Percentiles rank a stretch among this genome's conserved stretches.
These are phyloP conservation scores for Thermothelomyces thermophilus DNA, from an alignment of 2,329 filamentous ascomycete genomes.

Conservation along the genomic window DNA sequence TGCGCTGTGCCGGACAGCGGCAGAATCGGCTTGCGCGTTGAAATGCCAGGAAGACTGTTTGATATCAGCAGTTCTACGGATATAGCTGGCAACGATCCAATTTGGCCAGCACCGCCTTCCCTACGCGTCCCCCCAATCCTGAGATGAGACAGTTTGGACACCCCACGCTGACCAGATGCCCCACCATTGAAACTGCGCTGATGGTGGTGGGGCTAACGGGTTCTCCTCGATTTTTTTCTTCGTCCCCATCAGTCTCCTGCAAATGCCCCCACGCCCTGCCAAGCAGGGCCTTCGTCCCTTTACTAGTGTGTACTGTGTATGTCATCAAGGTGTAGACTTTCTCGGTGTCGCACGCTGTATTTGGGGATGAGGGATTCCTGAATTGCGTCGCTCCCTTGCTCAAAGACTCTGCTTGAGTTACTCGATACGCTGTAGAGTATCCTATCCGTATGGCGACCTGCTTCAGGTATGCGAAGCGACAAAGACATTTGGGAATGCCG, in stretches of 20 bases:
- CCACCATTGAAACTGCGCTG: not conserved
- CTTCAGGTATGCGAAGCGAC: not conserved
- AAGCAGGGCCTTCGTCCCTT: no score
- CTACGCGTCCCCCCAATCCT: conserved; percentile 2
- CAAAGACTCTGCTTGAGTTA: no score
- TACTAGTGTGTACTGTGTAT: no score
- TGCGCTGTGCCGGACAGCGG: not conserved
- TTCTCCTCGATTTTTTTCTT: not conserved
- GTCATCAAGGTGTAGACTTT: no score
- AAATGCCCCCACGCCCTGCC: conserved; percentile 1
- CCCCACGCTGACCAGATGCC: conserved; percentile 1
- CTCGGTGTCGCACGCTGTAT: no score
- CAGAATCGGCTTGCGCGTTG: not conserved
- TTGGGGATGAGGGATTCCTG: no score
- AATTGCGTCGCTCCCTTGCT: no score
- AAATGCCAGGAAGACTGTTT: not conserved
- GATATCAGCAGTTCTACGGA: not conserved
- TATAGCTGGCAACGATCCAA: not conserved
- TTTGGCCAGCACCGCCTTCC: conserved; percentile 3
- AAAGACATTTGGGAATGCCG: not conserved
- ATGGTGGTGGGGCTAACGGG: not conserved
- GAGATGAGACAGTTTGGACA: not conserved
- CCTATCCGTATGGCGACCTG: no score
- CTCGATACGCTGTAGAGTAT: no score
- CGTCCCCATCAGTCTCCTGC: not conserved